Evolutionary conservation across 208 protist genomes (phyloP), one percentile per base, ranked within the genome.

Genomic region (Trypanosoma vivax): DNA sequence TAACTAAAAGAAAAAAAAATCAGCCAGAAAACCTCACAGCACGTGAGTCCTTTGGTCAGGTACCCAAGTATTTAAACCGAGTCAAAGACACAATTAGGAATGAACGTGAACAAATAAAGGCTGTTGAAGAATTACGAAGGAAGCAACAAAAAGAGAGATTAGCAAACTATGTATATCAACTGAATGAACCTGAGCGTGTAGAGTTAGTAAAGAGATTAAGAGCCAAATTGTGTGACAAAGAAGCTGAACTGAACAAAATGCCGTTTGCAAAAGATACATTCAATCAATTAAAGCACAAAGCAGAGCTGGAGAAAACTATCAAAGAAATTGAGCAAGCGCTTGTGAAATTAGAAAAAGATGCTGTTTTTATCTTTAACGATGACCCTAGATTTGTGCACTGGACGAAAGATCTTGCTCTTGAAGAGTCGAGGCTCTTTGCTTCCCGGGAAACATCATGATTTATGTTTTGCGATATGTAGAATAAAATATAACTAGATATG

Each of bases 341-440:
- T 34, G 70, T 60, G 35, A 92, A 92, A 60, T 50, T 96, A 13
- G 74, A 93, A 23, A 83, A 76, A 11, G 83, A 96, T 48, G 76
- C 79, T 29, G 67, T 96, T 7, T 91, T 91, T 53, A 60, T 96
- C 31, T 96, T 95, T 70, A 78, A 80, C 23, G 86, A 94, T 55
- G 80, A 91, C 42, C 83, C 82, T 19, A 76, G 78, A 7, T 77
- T 73, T 55, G 79, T 68, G 10, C 69, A 88, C 43, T 83, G 77
- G 74, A 67, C 76, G 2, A 94, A 90, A 40, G 76, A 74, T 47
- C 73, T 76, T 9, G 87, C 87, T 24, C 29, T 88, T 42, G 69
- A 91, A 33, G 87, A 88, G 28, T 83, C 87, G 16, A 37, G 63
- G 62, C 31, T 49, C 19, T 60, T 57, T 55, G 57, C 51, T 7